phyloP scores from a whole-genome alignment of 805 yeast species.

The Hanseniaspora valbyensis region DNA sequence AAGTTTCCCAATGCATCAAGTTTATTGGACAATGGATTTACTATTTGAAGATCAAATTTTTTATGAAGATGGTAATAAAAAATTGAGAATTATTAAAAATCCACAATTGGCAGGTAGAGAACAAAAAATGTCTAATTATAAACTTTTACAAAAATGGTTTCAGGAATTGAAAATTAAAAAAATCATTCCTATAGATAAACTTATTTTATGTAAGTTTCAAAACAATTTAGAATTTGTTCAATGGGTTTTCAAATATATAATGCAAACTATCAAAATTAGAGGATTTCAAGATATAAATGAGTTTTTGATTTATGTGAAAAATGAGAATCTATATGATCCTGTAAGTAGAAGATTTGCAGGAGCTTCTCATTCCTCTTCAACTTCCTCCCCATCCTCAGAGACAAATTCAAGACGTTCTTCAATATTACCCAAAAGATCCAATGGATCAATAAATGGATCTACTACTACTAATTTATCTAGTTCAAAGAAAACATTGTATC shows the following conservation, averaged over 20 bases:
- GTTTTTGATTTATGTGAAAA: slow-evolving; percentile 28
- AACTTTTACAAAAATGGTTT: slow-evolving; percentile 74
- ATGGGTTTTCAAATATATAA: slow-evolving; percentile 65
- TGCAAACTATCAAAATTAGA: neutral
- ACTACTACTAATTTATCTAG: too few relatives aligned
- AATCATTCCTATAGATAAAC: slow-evolving; percentile 65
- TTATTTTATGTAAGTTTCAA: slow-evolving; percentile 80
- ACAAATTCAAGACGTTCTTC: slow-evolving; percentile 6
- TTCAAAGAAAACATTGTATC: too few relatives aligned
- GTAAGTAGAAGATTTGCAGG: slow-evolving; percentile 38
- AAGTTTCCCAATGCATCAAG: slow-evolving; percentile 4
- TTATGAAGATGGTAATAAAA: neutral
- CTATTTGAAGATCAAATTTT: neutral
- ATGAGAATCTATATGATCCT: slow-evolving; percentile 64
- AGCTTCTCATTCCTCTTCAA: slow-evolving; percentile 2
- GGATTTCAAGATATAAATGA: slow-evolving; percentile 4
- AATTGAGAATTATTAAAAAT: slow-evolving; percentile 20
- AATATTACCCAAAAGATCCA: slow-evolving; percentile 3
- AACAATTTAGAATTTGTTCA: slow-evolving; percentile 90
- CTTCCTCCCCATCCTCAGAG: slow-evolving; percentile 8
- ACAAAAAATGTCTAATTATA: slow-evolving; percentile 70
- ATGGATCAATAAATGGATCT: neutral
- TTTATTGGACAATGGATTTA: slow-evolving; percentile 9
- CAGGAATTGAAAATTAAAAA: slow-evolving; percentile 58
- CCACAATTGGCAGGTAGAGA: slow-evolving; percentile 41